Percentiles rank a stretch among this genome's conserved stretches.
phyloP scores from a whole-genome alignment of 2,329 filamentous ascomycete species.

The Claviceps lovelessii region DNA sequence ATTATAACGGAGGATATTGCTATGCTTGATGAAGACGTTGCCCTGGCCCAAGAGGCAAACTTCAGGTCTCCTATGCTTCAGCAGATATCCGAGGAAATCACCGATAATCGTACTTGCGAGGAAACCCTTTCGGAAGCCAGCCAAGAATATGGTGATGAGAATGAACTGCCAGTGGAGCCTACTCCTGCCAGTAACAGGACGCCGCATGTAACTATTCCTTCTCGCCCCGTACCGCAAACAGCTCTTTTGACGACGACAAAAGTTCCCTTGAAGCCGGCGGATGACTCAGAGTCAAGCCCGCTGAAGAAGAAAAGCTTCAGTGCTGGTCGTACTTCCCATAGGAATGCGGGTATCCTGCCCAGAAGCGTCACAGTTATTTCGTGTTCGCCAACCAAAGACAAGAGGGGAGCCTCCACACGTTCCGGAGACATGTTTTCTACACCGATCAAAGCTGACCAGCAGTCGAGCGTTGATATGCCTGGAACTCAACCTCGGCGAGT shows the following conservation, averaged over 20 bases:
- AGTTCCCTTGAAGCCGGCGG: conserved; percentile 57
- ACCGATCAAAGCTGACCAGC: conserved; percentile 35
- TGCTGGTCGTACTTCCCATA: conserved; percentile 30
- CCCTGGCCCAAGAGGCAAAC: conserved; percentile 42
- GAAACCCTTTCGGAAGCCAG: conserved; percentile 44
- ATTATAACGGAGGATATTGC: conserved; percentile 29
- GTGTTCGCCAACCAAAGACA: conserved; percentile 36
- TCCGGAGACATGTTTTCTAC: neutral
- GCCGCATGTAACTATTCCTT: conserved; percentile 38
- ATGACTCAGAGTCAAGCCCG: conserved; percentile 37
- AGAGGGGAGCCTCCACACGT: conserved; percentile 7
- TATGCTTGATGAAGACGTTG: conserved; percentile 41
- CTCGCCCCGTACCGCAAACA: conserved; percentile 32
- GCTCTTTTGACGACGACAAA: conserved; percentile 59
- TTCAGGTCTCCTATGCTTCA: conserved; percentile 43
- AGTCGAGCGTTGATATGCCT: conserved; percentile 42
- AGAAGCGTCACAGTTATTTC: conserved; percentile 40
- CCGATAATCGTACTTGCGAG: conserved; percentile 22
- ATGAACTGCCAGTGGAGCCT: conserved; percentile 42
- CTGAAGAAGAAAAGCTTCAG: conserved; percentile 37
- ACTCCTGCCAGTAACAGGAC: conserved; percentile 18
- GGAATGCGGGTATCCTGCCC: conserved; percentile 27
- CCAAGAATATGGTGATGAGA: conserved; percentile 55
- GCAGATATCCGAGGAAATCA: conserved; percentile 22
- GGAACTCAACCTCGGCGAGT: conserved; percentile 41